Percentiles rank a stretch among this genome's conserved stretches.
Evolutionary conservation across 2,329 filamentous ascomycete species (phyloP).

Genomic region (Aspergillus hortae): DNA sequence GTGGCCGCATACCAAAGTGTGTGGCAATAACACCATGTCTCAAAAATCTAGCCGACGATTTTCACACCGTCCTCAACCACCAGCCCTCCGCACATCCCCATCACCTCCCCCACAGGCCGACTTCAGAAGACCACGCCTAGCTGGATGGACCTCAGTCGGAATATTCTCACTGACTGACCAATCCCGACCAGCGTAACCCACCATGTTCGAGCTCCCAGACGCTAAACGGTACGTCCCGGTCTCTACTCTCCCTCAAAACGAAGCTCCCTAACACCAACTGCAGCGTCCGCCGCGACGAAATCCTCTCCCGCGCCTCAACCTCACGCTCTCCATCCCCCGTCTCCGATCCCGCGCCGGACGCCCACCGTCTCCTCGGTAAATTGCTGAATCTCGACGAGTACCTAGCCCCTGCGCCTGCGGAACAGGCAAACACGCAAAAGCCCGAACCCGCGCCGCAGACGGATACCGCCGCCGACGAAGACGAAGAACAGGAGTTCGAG

Average conservation of each 20-base stretch:
- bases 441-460: neutral
- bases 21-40: conserved; percentile 6
- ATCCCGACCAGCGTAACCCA: neutral
- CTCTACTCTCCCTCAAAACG: neutral
- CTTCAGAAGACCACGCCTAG: neutral
- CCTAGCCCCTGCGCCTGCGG: conserved; percentile 4
- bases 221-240: conserved; percentile 31
- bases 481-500: conserved; percentile 43
- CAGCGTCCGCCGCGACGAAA: conserved; percentile 37
- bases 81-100: neutral
- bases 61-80: conserved; percentile 3
- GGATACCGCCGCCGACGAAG: conserved; percentile 16
- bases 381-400: conserved; percentile 32
- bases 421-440: neutral
- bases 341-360: conserved; percentile 25
- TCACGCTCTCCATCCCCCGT: conserved; percentile 28
- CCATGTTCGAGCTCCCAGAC: conserved; percentile 36
- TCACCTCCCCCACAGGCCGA: neutral
- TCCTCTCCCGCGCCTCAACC: conserved; percentile 28
- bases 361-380: conserved; percentile 28
- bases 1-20: conserved; percentile 12
- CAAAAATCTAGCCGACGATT: conserved; percentile 4
- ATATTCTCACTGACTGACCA: too few relatives aligned
- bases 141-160: too few relatives aligned
- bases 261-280: neutral